Base-by-base conservation (phyloP, 192 early-diverging fungal genomes). In the Tieghemiomyces parasiticus region DNA sequence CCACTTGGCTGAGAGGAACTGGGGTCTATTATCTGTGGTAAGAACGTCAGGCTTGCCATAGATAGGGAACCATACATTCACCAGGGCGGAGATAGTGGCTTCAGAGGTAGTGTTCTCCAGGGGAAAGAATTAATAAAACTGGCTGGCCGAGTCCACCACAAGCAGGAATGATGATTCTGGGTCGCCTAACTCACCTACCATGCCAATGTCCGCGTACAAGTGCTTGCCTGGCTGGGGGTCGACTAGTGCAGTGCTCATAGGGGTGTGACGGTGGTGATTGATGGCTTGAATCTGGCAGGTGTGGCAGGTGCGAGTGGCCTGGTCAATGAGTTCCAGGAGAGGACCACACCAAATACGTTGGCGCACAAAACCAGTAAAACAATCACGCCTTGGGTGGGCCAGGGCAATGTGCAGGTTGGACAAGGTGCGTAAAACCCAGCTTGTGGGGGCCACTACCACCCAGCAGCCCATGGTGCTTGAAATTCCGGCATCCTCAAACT, bases 11-110 rank as follows among this genome's bases (percentile, higher is more conserved):
- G 62, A 70, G 25, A n/a, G 25, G 0, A 70, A 50, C 46, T 55
- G 59, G 0, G 44, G 50, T 12, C 59, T 59, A 33, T 70, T 70
- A 62, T 70, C 69, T 10, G 51, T 63, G 1, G 65, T 61, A 22
- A 70, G 19, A 24, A 29, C 3, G 13, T 0, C 13, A 0, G 62
- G 64, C 0, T 14, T n/a, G 14, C 61, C 61, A 46, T 66, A 53
- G 12, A 8, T 29, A 9, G 1, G 3, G 26, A 66, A 63, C 65
- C 69, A 71, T 2, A 46, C 49, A 0, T 0, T 16, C 0, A 20
- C 3, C 32, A 71, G 50, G 0, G 62, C 46, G 0, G 49, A 31
- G 6, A 34, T 47, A 3, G 63, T 26, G 0, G 46, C 48, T 0
- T 14, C 44, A 1, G 62, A 42, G 1, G 62, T 71, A 10, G 31